Conservation (phyloP, 2,329 filamentous ascomycete species). For the Sordariomycetes sp. region DNA sequence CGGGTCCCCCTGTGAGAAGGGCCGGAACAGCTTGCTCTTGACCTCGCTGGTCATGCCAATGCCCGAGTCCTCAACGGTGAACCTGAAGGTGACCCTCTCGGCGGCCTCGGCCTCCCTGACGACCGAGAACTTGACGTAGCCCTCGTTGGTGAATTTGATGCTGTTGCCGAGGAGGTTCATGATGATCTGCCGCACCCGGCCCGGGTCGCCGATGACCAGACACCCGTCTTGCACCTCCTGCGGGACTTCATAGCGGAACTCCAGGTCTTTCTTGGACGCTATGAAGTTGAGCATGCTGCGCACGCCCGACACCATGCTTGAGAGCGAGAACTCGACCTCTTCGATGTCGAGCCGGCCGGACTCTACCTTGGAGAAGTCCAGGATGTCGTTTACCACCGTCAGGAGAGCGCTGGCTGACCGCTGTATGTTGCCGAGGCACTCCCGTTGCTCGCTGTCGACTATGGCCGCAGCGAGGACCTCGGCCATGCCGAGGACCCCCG, state of each 20-base stretch:
- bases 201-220: slow-evolving; percentile 77
- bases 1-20: slow-evolving; percentile 73
- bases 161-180: slow-evolving; percentile 70
- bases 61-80: slow-evolving; percentile 66
- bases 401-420: slow-evolving; percentile 71
- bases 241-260: slow-evolving; percentile 30
- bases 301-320: slow-evolving; percentile 65
- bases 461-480: slow-evolving; percentile 41
- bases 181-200: slow-evolving; percentile 72
- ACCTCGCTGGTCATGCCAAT: slow-evolving; percentile 76
- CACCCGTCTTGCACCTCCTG: slow-evolving; percentile 33
- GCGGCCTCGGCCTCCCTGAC: slow-evolving; percentile 51
- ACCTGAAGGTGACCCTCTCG: slow-evolving; percentile 57
- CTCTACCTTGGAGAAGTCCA: slow-evolving; percentile 83
- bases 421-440: slow-evolving; percentile 69
- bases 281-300: slow-evolving; percentile 83
- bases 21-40: slow-evolving; percentile 61
- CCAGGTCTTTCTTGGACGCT: slow-evolving; percentile 67
- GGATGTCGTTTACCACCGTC: slow-evolving; percentile 83
- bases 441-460: slow-evolving; percentile 40
- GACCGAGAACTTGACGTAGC: slow-evolving; percentile 57
- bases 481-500: slow-evolving; percentile 71
- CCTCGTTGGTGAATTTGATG: slow-evolving; percentile 64
- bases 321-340: slow-evolving; percentile 69
- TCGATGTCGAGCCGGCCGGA: slow-evolving; percentile 68